Conservation (phyloP, 805 yeast genomes). For the Pichia sporocuriosa region DNA sequence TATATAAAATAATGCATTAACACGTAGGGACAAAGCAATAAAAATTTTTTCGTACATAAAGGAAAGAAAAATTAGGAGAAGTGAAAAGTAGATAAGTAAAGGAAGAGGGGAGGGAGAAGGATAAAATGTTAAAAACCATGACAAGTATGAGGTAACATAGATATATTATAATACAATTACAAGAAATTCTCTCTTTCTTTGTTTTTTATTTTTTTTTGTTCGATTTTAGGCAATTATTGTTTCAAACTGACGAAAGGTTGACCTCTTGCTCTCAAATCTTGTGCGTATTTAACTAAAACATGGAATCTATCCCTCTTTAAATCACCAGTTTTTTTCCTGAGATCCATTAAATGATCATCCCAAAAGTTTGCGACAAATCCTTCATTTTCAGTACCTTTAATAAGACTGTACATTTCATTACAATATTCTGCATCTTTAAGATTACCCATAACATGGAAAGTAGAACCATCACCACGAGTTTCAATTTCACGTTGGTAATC, state of each 20-base stretch:
- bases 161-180: neutral
- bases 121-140: no score
- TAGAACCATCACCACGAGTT: slow-evolving; percentile 40
- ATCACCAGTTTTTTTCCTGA: slow-evolving; percentile 23
- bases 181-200: no score
- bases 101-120: no score
- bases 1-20: no score
- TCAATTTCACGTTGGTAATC: slow-evolving; percentile 31
- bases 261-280: slow-evolving; percentile 19
- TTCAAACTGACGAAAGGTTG: slow-evolving; percentile 18
- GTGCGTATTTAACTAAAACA: slow-evolving; percentile 25
- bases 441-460: slow-evolving; percentile 45
- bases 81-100: no score
- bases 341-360: slow-evolving; percentile 22
- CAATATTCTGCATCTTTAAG: slow-evolving; percentile 59
- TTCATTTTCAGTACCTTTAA: slow-evolving; percentile 30
- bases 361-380: slow-evolving; percentile 30
- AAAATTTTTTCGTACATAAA: no score
- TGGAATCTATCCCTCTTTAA: slow-evolving; percentile 25
- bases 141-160: neutral
- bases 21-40: neutral
- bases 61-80: no score
- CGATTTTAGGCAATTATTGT: no score
- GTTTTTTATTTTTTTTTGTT: no score
- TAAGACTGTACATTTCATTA: slow-evolving; percentile 35